Evolutionary conservation across 306 rosid genomes (phyloP).

Genomic region (Comarum palustre): DNA sequence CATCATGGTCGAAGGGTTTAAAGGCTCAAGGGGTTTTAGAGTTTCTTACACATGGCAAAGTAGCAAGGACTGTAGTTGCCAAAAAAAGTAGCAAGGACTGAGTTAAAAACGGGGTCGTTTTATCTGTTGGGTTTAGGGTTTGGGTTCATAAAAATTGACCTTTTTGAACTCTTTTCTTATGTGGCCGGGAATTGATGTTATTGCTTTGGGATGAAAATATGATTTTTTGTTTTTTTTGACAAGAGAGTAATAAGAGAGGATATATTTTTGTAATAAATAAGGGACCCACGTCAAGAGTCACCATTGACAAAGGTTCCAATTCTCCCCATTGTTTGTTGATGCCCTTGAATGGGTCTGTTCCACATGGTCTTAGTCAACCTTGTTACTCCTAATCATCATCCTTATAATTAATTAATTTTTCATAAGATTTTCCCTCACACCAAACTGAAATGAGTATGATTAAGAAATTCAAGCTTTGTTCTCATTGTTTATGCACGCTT

Average conservation of each 20-base stretch:
- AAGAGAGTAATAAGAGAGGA: not conserved
- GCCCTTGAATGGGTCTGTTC: not conserved
- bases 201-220: not conserved
- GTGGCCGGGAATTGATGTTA: not conserved
- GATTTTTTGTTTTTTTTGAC: too few species aligned
- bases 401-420: not conserved
- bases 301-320: not conserved
- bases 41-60: not conserved
- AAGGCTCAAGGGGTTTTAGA: not conserved
- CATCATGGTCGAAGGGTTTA: not conserved
- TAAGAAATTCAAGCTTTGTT: not conserved
- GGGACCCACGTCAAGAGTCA: not conserved
- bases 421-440: not conserved
- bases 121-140: not conserved
- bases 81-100: too few species aligned
- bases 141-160: not conserved
- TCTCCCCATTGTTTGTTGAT: not conserved
- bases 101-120: not conserved
- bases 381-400: slow-evolving; percentile 2
- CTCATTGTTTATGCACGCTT: not conserved
- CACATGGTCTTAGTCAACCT: slow-evolving; percentile 15
- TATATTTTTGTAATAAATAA: not conserved
- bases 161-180: not conserved
- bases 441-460: not conserved
- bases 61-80: not conserved